Evolutionary conservation across 257 asterid genomes (phyloP).

Genomic region (Catharanthus roseus): DNA sequence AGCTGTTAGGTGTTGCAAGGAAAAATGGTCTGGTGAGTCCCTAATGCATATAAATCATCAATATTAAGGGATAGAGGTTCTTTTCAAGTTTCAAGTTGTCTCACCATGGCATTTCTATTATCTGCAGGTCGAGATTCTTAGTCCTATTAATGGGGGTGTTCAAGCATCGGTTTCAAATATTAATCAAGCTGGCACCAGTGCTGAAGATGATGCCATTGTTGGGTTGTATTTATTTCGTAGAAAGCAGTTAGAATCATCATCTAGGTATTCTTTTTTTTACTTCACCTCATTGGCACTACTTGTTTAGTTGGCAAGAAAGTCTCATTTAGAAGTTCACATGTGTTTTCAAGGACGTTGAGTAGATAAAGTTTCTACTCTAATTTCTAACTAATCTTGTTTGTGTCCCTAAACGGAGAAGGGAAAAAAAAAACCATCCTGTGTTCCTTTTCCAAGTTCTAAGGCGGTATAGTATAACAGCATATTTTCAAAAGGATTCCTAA

Average conservation of each 20-base stretch:
- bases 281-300: neutral
- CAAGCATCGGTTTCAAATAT: conserved; percentile 43
- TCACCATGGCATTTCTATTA: conserved; percentile 14
- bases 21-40: conserved; percentile 67
- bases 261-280: conserved; percentile 35
- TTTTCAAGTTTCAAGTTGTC: conserved; percentile 9
- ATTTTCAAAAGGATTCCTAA: neutral
- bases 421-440: neutral
- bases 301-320: neutral
- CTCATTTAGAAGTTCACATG: conserved; percentile 3
- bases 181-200: conserved; percentile 29
- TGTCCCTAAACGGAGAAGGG: neutral
- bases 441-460: neutral
- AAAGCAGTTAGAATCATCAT: conserved; percentile 39
- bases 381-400: neutral
- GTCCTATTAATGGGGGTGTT: conserved; percentile 63
- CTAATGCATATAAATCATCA: conserved; percentile 6
- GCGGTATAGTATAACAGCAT: neutral
- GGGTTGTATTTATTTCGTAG: conserved; percentile 71
- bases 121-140: conserved; percentile 64
- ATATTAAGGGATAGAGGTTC: neutral
- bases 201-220: conserved; percentile 42
- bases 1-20: conserved; percentile 77
- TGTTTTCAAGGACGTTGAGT: neutral
- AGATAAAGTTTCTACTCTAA: neutral